Percentiles rank a stretch among this genome's conserved stretches.
Evolutionary conservation across 75 land plant species (phyloP).

Genomic region (Chamaecyparis obtusa): DNA sequence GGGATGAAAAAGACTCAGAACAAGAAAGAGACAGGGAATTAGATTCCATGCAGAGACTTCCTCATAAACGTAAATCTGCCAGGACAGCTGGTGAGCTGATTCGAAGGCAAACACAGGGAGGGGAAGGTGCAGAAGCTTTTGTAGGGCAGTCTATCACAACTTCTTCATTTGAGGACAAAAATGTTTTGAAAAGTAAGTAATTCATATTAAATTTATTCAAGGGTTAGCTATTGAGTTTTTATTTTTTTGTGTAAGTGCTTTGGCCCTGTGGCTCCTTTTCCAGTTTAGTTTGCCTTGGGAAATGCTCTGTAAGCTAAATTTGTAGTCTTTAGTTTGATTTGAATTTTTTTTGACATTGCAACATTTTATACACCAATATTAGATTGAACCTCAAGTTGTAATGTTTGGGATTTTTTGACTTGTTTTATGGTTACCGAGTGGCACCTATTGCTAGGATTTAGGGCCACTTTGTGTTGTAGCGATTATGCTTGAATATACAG

Average conservation of each 20-base stretch:
- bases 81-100: constrained; percentile 65
- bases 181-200: constrained; percentile 58
- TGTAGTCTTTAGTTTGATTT: neutral
- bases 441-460: neutral
- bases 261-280: neutral
- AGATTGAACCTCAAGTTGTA: neutral
- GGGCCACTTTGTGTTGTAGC: neutral
- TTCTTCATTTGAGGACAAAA: constrained; percentile 59
- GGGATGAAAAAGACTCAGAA: constrained; percentile 63
- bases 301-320: neutral
- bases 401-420: neutral
- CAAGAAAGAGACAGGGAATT: constrained; percentile 55
- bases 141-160: constrained; percentile 19
- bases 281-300: neutral
- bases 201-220: neutral
- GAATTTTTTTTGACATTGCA: neutral
- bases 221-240: neutral
- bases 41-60: constrained; percentile 36
- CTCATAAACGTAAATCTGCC: constrained; percentile 63
- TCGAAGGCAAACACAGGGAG: constrained; percentile 52
- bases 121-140: constrained; percentile 55
- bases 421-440: neutral
- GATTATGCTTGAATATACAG: neutral
- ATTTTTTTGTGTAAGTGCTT: neutral
- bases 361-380: neutral